Conservation (phyloP, 768 basidiomycete species). For the Boletus rufocinnamomeus region DNA sequence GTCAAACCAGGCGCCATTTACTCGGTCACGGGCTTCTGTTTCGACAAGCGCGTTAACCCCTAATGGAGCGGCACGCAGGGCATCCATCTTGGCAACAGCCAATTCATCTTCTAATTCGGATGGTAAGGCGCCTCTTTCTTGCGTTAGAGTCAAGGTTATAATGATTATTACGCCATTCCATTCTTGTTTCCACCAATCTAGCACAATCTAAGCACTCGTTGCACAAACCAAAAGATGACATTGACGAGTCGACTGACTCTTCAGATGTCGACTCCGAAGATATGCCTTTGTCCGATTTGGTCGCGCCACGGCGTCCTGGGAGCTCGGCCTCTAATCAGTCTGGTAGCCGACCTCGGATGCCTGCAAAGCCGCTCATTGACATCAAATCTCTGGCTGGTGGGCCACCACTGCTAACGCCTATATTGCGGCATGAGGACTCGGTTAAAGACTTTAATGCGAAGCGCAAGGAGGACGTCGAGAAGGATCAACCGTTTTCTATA, state of each 20-base stretch:
- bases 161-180: neutral
- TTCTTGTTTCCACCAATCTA: neutral
- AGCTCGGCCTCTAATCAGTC: slow-evolving; percentile 48
- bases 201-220: slow-evolving; percentile 7
- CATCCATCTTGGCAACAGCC: slow-evolving; percentile 41
- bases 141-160: neutral
- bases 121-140: slow-evolving; percentile 30
- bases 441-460: slow-evolving; percentile 25
- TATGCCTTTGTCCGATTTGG: slow-evolving; percentile 63
- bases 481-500: slow-evolving; percentile 34
- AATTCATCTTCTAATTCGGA: slow-evolving; percentile 30
- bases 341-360: slow-evolving; percentile 31
- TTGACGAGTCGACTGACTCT: slow-evolving; percentile 33
- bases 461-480: slow-evolving; percentile 24
- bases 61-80: slow-evolving; percentile 51
- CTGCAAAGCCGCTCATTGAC: slow-evolving; percentile 48
- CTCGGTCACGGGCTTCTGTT: slow-evolving; percentile 50
- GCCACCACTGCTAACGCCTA: slow-evolving; percentile 38
- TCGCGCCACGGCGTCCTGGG: slow-evolving; percentile 66
- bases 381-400: slow-evolving; percentile 34
- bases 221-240: slow-evolving; percentile 12
- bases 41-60: slow-evolving; percentile 62
- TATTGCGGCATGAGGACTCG: slow-evolving; percentile 32
- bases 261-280: slow-evolving; percentile 52
- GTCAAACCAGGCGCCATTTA: no score